Base-by-base conservation (phyloP, 805 yeast species). In the Zygoascus biomembranicola region DNA sequence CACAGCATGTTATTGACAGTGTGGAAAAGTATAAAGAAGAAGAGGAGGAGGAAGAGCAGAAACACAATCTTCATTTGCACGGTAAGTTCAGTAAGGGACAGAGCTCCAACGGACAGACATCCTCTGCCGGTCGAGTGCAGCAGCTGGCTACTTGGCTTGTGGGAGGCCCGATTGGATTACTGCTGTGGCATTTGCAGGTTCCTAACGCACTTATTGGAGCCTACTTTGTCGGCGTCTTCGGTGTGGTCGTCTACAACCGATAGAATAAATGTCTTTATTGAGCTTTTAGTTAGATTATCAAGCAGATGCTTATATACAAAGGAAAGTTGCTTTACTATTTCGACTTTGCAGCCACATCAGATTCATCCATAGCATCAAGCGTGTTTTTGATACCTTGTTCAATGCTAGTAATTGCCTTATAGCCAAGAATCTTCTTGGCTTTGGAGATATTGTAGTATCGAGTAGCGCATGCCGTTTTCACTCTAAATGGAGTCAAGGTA, bases 401-500 rank as follows among this genome's bases (percentile, higher is more conserved):
- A 48, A 88, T 69, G 59, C 76, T 85, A 55, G 89, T 90, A 37
- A 75, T 77, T 42, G 99, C 99, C 57, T 73, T 72, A 68, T 94
- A 94, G 1, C 85, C 96, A 53, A 94, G 74, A 16, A 84, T 56
- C 11, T 69, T 69, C 64, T 88, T 90, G 4, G 99, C 98, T 69
- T 90, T 92, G 39, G 86, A 63, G 57, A 94, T 90, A 65, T 90
- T 88, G 68, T 92, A 97, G 69, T 94, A 94, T 69, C 99, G 84
- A 57, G 79, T 81, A 19, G 98, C 98, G 70, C 97, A 89, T 11
- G 90, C 90, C 52, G 92, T 82, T 58, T 81, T 85, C 20, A 90
- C 99, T 70, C 98, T 81, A 73, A 92, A 94, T 1, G 98, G 96
- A 1, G 98, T 90, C 57, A 94, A 75, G n/a, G 95, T 95, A 2